Conservation (phyloP, 495 filamentous ascomycete genomes). For the Podospora sp. region DNA sequence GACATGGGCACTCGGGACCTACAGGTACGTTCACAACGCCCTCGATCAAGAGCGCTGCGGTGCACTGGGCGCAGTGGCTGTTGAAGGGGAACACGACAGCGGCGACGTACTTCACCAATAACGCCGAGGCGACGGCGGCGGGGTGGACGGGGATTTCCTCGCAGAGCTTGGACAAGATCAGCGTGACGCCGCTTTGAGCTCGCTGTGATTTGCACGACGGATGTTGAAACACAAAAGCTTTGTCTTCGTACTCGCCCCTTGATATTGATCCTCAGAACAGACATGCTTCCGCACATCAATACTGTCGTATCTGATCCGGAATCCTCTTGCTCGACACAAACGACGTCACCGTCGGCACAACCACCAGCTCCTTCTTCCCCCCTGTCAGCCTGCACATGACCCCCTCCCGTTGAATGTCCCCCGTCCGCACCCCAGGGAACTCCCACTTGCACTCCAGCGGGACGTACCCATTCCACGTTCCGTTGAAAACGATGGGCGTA, state of each 20-base stretch:
- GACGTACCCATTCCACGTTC: conserved; percentile 17
- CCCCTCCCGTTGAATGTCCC: neutral
- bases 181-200: neutral
- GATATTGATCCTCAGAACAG: too few species aligned
- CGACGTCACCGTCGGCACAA: conserved; percentile 7
- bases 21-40: conserved; percentile 8
- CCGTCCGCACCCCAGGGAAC: conserved; percentile 7
- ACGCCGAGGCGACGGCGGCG: conserved; percentile 3
- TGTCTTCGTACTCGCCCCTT: too few species aligned
- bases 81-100: conserved; percentile 2
- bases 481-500: conserved; percentile 14
- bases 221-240: too few species aligned
- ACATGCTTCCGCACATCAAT: neutral
- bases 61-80: conserved; percentile 10
- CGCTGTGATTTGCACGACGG: too few species aligned
- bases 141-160: conserved; percentile 13
- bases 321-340: conserved; percentile 1
- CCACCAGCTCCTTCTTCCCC: conserved; percentile 5
- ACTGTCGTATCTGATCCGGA: conserved; percentile 3
- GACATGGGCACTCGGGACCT: conserved; percentile 1
- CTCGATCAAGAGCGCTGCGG: neutral
- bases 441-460: conserved; percentile 10
- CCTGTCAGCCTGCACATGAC: neutral
- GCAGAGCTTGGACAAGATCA: conserved; percentile 13
- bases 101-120: conserved; percentile 5